Conservation (phyloP, 306 rosid genomes). For the Adenanthera pavonina region DNA sequence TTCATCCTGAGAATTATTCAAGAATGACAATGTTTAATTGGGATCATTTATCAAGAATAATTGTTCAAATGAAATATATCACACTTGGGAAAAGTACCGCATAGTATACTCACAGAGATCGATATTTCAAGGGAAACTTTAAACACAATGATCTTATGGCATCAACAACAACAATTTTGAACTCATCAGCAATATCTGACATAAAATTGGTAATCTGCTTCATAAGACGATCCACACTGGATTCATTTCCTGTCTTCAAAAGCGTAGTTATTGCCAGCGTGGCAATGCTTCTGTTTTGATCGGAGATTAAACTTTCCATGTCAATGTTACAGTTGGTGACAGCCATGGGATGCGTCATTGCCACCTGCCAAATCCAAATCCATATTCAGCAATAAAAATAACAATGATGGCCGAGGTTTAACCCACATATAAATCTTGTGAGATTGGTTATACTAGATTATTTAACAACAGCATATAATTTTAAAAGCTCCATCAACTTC, state of each 20-base stretch:
- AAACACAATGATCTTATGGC: slow-evolving; percentile 95
- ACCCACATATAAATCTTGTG: slow-evolving; percentile 21
- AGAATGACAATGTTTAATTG: slow-evolving; percentile 13
- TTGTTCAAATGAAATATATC: slow-evolving; percentile 12
- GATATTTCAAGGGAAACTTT: slow-evolving; percentile 91
- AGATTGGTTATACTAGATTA: slow-evolving; percentile 2
- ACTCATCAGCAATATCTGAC: slow-evolving; percentile 99
- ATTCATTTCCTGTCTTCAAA: slow-evolving; percentile 97
- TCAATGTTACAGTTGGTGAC: slow-evolving; percentile 99
- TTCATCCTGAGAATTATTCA: slow-evolving; percentile 72
- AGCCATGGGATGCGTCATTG: slow-evolving; percentile 99
- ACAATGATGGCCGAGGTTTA: slow-evolving; percentile 5
- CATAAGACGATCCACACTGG: slow-evolving; percentile 98
- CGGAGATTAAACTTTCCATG: slow-evolving; percentile 97
- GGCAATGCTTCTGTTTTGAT: slow-evolving; percentile 97
- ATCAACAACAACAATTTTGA: slow-evolving; percentile 96
- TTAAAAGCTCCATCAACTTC: slow-evolving; percentile 12
- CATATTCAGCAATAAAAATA: slow-evolving; percentile 15
- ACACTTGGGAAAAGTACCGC: slow-evolving; percentile 7
- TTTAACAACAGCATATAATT: neutral
- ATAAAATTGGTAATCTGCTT: slow-evolving; percentile 97
- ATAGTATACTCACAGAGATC: slow-evolving; percentile 81
- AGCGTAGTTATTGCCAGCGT: slow-evolving; percentile 98
- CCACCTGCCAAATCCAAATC: slow-evolving; percentile 73
- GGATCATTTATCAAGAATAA: slow-evolving; percentile 33